Base-by-base conservation (phyloP, 2,329 filamentous ascomycete species). In the Trichoderma sp. region DNA sequence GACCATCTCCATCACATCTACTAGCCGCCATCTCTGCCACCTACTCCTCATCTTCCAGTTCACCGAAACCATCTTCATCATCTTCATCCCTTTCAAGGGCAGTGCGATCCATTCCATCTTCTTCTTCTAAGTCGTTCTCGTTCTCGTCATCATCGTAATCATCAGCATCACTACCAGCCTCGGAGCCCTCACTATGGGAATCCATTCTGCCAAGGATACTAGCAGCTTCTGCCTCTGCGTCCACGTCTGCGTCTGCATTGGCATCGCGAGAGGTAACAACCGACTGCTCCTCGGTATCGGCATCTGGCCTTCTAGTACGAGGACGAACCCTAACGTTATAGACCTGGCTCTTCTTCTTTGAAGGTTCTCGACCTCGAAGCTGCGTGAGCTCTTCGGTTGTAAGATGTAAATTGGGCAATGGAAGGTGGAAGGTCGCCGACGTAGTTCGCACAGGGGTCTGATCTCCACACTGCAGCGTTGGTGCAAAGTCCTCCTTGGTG, bases 331-430 rank as follows among this genome's bases (percentile, higher is more conserved):
- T 75, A 8, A 78, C 76, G 24, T 78, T 79, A 39, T 80, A 80
- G 0, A 77, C 77, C 37, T 75, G 76, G 30, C 77, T 78, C 70
- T 77, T 80, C 73, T 78, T 81, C 71, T 77, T 79, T 2, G 77
- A 73, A 0, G 78, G 78, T 34, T 78, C 75, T 30, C 77, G 73
- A 10, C 79, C 79, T 1, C 79, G 73, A 7, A 81, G 72, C 34
- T 74, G 70, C 5, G 74, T 79, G 13, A 80, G 73, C 67, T 81
- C 79, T 24, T 80, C 76, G 7, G 77, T 74, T 4, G 79, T 80
- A 2, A 81, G 74, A 16, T 75, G 71, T 5, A 81, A 71, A 32
- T 80, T 80, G 8, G 76, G 78, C 56, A 78, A 72, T 32, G 77
- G 79, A 10, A 79, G 71, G 66, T 77, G 78, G 55, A 76, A 76